A percentile compares a stretch with the other conserved stretches of the same genome.
Conservation (phyloP, 2,329 filamentous ascomycete genomes). For the Fusarium tricinctum region DNA sequence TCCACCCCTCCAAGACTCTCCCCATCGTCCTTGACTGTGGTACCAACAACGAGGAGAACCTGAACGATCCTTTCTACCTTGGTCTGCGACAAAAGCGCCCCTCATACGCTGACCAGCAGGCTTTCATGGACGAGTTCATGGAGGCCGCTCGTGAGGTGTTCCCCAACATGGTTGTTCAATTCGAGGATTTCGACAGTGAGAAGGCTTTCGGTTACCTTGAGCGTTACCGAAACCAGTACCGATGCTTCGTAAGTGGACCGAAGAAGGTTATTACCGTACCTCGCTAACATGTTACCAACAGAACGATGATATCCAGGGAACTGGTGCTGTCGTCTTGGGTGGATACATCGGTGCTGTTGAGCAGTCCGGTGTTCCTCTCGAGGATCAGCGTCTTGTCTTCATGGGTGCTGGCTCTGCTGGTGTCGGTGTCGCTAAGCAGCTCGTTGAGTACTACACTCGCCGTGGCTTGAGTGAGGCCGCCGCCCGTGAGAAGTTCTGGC, state of each 20-base stretch:
- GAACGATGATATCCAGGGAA: constrained; percentile 98
- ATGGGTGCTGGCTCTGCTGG: constrained; percentile 95
- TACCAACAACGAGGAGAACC: constrained; percentile 75
- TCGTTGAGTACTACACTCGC: constrained; percentile 96
- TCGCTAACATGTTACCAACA: constrained; percentile 35
- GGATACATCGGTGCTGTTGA: constrained; percentile 85
- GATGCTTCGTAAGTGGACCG: constrained; percentile 75
- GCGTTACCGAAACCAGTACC: constrained; percentile 88
- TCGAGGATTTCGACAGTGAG: constrained; percentile 96
- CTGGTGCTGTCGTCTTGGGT: constrained; percentile 92
- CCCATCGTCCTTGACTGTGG: constrained; percentile 77
- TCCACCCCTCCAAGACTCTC: constrained; percentile 87
- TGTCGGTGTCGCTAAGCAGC: constrained; percentile 97
- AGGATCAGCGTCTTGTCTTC: constrained; percentile 95
- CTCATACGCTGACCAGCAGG: constrained; percentile 81
- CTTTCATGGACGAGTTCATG: constrained; percentile 99
- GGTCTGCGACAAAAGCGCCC: constrained; percentile 89
- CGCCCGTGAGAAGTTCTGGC: constrained; percentile 93
- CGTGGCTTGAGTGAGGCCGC: constrained; percentile 90
- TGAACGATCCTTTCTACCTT: constrained; percentile 84
- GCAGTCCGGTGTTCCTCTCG: constrained; percentile 84
- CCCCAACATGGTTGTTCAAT: constrained; percentile 83
- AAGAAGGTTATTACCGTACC: neutral
- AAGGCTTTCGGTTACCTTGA: constrained; percentile 93
- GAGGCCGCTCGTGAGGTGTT: constrained; percentile 82